phyloP scores from a whole-genome alignment of 108 stramenopile species.

The Pseudonitzschia delicatissima region DNA sequence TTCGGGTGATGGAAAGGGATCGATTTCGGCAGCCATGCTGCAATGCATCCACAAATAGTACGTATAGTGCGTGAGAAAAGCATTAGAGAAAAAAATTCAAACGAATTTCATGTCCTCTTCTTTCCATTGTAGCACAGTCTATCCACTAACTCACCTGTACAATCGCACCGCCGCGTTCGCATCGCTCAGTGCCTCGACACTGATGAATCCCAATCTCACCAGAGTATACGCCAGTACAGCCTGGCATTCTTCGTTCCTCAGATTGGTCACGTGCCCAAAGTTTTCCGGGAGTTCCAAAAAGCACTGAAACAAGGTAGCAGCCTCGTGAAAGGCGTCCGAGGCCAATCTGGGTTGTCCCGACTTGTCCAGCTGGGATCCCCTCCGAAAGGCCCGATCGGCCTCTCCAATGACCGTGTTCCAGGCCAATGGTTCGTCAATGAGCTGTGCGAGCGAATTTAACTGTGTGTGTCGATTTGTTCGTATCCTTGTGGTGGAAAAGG shows the following conservation, averaged over 20 bases:
- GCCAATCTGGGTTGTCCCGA: constrained; percentile 68
- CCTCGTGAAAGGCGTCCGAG: constrained; percentile 72
- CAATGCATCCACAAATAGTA: not conserved
- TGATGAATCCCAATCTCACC: constrained; percentile 66
- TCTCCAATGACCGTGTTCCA: constrained; percentile 49
- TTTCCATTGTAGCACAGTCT: constrained; percentile 13
- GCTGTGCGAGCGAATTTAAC: not conserved
- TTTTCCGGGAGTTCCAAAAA: constrained; percentile 52
- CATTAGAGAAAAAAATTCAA: too few relatives aligned
- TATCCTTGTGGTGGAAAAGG: not conserved
- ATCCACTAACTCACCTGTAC: constrained; percentile 34
- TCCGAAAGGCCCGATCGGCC: constrained; percentile 82
- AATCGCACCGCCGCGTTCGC: constrained; percentile 67
- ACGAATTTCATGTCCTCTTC: not conserved
- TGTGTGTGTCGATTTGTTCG: too few relatives aligned
- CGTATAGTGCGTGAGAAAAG: too few relatives aligned
- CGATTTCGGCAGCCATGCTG: constrained; percentile 47
- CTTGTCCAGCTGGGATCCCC: constrained; percentile 50
- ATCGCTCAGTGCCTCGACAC: constrained; percentile 77
- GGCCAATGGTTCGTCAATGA: constrained; percentile 10
- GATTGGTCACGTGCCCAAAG: constrained; percentile 73
- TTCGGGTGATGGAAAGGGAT: constrained; percentile 60
- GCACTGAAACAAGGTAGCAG: constrained; percentile 84
- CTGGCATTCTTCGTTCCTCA: constrained; percentile 31
- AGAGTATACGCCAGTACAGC: constrained; percentile 68